Evolutionary conservation across 768 basidiomycete species (phyloP).

Genomic region (Russula olivacea): DNA sequence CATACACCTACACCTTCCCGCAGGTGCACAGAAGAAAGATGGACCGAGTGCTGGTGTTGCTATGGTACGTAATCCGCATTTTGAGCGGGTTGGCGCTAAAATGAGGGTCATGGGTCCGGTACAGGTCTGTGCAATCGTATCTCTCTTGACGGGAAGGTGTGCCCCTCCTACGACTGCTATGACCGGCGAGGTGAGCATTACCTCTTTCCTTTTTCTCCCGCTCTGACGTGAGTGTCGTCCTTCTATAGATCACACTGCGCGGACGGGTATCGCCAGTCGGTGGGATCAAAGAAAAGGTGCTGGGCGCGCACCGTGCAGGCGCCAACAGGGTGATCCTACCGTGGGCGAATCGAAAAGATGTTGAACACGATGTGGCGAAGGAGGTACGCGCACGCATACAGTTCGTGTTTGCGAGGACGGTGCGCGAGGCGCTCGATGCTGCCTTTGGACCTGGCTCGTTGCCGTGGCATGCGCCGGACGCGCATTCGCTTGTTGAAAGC

Average conservation of each 20-base stretch:
- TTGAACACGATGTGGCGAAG: conserved; percentile 74
- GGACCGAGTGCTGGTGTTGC: conserved; percentile 88
- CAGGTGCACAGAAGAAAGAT: conserved; percentile 90
- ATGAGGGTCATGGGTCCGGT: neutral
- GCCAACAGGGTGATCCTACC: conserved; percentile 82
- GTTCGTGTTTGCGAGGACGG: conserved; percentile 74
- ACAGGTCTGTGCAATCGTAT: conserved; percentile 80
- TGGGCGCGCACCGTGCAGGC: conserved; percentile 87
- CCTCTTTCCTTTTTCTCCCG: neutral
- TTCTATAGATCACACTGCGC: conserved; percentile 64
- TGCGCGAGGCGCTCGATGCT: conserved; percentile 75
- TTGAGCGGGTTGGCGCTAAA: neutral
- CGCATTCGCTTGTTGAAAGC: conserved; percentile 43
- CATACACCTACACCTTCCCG: conserved; percentile 82
- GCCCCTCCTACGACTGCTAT: conserved; percentile 73
- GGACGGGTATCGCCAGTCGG: conserved; percentile 81
- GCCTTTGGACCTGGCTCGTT: conserved; percentile 72
- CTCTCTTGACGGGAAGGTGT: conserved; percentile 69
- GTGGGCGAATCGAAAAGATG: conserved; percentile 79
- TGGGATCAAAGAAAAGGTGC: conserved; percentile 87
- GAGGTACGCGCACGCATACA: conserved; percentile 71
- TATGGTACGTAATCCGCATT: conserved; percentile 47
- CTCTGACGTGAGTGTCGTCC: neutral
- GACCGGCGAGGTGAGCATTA: conserved; percentile 72
- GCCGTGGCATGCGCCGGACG: conserved; percentile 50